Evolutionary conservation across 2,329 filamentous ascomycete species (phyloP).

Genomic region (Colletotrichum incanum): DNA sequence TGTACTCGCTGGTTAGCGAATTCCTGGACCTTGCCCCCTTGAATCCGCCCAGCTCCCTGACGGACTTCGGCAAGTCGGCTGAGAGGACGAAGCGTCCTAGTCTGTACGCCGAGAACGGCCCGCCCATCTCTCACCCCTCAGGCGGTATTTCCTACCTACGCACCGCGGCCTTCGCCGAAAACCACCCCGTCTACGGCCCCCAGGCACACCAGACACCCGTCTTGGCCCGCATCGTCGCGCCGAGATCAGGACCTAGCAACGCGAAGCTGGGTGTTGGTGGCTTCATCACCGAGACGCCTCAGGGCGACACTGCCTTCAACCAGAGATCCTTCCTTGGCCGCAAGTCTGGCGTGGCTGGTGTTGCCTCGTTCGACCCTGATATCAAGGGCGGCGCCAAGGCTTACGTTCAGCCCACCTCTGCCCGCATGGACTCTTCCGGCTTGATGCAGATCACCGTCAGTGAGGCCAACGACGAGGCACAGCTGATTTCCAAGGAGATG

Average conservation of each 20-base stretch:
- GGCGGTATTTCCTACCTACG: slow-evolving; percentile 75
- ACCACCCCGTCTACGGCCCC: slow-evolving; percentile 74
- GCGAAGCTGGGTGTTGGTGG: slow-evolving; percentile 70
- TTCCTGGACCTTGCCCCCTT: slow-evolving; percentile 76
- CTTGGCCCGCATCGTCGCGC: slow-evolving; percentile 66
- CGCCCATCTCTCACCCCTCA: slow-evolving; percentile 74
- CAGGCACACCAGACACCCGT: slow-evolving; percentile 66
- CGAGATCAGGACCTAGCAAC: slow-evolving; percentile 52
- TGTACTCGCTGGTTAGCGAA: slow-evolving; percentile 70
- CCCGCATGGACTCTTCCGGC: slow-evolving; percentile 66
- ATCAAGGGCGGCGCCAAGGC: slow-evolving; percentile 69
- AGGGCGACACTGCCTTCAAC: slow-evolving; percentile 62
- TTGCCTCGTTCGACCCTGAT: slow-evolving; percentile 62
- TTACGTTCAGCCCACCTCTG: slow-evolving; percentile 63
- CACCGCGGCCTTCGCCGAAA: slow-evolving; percentile 68
- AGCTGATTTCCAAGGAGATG: slow-evolving; percentile 64
- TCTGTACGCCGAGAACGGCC: slow-evolving; percentile 68
- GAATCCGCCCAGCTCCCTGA: slow-evolving; percentile 50
- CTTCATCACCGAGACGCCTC: slow-evolving; percentile 63
- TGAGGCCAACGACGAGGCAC: slow-evolving; percentile 56
- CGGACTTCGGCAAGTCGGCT: slow-evolving; percentile 48
- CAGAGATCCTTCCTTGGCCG: slow-evolving; percentile 41
- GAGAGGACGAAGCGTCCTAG: slow-evolving; percentile 47
- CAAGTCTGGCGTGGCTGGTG: slow-evolving; percentile 49
- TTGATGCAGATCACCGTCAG: slow-evolving; percentile 62